These are phyloP conservation scores for Forsythia suspensa DNA, from an alignment of 257 asterid genomes.

Conservation along the genomic window DNA sequence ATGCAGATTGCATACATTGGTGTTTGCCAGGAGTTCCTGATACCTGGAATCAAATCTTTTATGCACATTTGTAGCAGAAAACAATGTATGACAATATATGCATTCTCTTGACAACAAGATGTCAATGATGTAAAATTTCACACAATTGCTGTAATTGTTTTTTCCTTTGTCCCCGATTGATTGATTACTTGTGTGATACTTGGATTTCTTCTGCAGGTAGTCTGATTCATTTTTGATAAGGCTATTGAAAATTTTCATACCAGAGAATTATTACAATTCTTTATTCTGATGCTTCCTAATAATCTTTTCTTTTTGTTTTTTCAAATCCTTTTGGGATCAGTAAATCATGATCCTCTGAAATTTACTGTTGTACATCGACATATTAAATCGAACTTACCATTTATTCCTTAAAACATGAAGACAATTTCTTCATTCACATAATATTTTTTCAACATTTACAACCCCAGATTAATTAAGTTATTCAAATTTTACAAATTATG, in stretches of 20 bases:
- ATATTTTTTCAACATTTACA: too few relatives aligned
- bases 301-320: too few relatives aligned
- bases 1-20: constrained; percentile 92
- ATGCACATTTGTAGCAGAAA: constrained; percentile 52
- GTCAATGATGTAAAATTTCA: constrained; percentile 14
- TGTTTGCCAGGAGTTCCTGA: constrained; percentile 94
- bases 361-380: too few relatives aligned
- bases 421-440: too few relatives aligned
- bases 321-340: too few relatives aligned
- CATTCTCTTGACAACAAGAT: constrained; percentile 17
- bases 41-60: constrained; percentile 77
- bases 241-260: neutral
- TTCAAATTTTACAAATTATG: too few relatives aligned
- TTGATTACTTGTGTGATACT: neutral
- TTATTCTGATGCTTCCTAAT: neutral
- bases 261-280: neutral
- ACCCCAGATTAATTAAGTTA: too few relatives aligned
- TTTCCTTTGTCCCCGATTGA: neutral
- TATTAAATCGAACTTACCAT: too few relatives aligned
- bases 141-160: neutral
- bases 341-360: too few relatives aligned
- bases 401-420: too few relatives aligned
- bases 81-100: neutral
- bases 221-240: neutral
- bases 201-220: neutral